Conservation (phyloP, 192 early-diverging fungal genomes). For the Thamnidium elegans region DNA sequence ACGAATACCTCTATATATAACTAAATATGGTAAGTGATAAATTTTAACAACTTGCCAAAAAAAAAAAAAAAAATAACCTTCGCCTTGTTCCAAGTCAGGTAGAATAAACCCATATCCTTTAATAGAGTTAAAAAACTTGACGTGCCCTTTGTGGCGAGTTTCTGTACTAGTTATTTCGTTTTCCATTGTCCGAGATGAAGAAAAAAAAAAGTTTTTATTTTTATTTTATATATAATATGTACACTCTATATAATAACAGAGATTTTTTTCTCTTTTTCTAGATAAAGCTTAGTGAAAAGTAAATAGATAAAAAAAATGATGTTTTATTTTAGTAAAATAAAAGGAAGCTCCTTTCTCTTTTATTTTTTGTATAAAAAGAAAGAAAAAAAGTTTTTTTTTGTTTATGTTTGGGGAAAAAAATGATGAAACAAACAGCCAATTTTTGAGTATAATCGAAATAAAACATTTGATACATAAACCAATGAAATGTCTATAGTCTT, state of each 20-base stretch:
- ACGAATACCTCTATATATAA: slow-evolving; percentile 60
- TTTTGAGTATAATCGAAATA: not conserved
- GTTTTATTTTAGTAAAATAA: too few relatives aligned
- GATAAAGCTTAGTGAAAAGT: too few relatives aligned
- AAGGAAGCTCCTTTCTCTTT: too few relatives aligned
- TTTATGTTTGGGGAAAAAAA: too few relatives aligned
- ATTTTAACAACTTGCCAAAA: slow-evolving; percentile 10
- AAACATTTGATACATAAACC: not conserved
- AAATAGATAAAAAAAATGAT: too few relatives aligned
- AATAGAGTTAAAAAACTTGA: slow-evolving; percentile 86
- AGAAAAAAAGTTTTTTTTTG: too few relatives aligned
- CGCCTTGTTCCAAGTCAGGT: slow-evolving; percentile 58
- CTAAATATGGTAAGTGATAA: too few relatives aligned
- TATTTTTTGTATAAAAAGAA: too few relatives aligned
- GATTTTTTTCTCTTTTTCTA: too few relatives aligned
- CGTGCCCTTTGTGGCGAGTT: slow-evolving; percentile 52
- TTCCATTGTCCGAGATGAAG: too few relatives aligned
- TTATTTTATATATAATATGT: not conserved
- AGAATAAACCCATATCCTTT: slow-evolving; percentile 93
- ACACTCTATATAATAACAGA: not conserved
- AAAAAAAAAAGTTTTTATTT: not conserved
- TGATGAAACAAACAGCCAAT: not conserved
- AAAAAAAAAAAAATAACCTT: slow-evolving; percentile 56
- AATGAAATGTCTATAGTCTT: not conserved
- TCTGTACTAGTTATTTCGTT: slow-evolving; percentile 25